phyloP scores from a whole-genome alignment of 2,329 filamentous ascomycete genomes.

The Fusarium kyushuense region DNA sequence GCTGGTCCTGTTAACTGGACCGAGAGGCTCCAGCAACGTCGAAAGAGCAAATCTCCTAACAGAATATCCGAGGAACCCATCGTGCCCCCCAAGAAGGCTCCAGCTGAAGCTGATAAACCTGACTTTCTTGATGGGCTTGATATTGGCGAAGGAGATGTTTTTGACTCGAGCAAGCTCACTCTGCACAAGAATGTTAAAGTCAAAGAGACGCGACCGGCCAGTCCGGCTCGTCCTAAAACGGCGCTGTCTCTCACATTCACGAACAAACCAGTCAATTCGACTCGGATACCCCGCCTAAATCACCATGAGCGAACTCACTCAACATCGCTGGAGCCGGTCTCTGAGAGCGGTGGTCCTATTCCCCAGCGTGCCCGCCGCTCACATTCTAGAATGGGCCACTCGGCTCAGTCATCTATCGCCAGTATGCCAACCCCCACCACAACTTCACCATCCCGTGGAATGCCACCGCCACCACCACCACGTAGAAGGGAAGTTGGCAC shows the following conservation, averaged over 20 bases:
- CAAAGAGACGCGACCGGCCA: slow-evolving; percentile 76
- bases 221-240: slow-evolving; percentile 77
- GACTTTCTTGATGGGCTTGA: slow-evolving; percentile 91
- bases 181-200: slow-evolving; percentile 93
- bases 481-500: slow-evolving; percentile 69
- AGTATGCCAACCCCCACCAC: slow-evolving; percentile 72
- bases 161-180: slow-evolving; percentile 83
- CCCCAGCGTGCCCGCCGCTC: slow-evolving; percentile 69
- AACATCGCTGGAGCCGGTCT: slow-evolving; percentile 86
- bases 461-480: slow-evolving; percentile 72
- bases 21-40: slow-evolving; percentile 79
- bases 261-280: slow-evolving; percentile 73
- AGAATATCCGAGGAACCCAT: slow-evolving; percentile 57
- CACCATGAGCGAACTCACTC: slow-evolving; percentile 79
- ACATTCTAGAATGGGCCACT: slow-evolving; percentile 76
- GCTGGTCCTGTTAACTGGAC: slow-evolving; percentile 85
- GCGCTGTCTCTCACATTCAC: slow-evolving; percentile 92
- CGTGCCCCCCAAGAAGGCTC: slow-evolving; percentile 49
- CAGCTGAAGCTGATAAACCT: slow-evolving; percentile 67
- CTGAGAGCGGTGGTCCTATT: slow-evolving; percentile 84
- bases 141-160: slow-evolving; percentile 83
- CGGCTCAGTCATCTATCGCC: slow-evolving; percentile 75
- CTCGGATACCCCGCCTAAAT: slow-evolving; percentile 82
- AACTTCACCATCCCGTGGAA: slow-evolving; percentile 64
- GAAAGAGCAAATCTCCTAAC: slow-evolving; percentile 69